A percentile compares a stretch with the other conserved stretches of the same genome.
phyloP scores from a whole-genome alignment of 2,329 filamentous ascomycete species.

The Salinomyces thailandicus region DNA sequence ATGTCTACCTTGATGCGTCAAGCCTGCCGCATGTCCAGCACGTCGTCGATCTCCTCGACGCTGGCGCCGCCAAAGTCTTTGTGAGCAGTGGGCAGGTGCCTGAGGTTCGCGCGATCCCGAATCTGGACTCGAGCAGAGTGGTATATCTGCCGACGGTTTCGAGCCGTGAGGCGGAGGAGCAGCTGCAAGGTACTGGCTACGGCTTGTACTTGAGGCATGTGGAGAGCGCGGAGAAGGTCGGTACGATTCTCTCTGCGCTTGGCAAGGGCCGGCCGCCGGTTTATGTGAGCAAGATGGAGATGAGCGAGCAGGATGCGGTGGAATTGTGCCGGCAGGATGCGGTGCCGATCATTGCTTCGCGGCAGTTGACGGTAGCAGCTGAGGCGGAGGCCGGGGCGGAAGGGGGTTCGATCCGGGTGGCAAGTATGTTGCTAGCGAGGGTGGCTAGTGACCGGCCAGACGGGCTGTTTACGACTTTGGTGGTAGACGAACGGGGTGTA shows the following conservation, averaged over 20 bases:
- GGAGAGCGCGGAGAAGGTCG: constrained; percentile 31
- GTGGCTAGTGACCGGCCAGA: constrained; percentile 76
- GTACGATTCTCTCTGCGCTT: constrained; percentile 40
- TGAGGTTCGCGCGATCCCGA: constrained; percentile 40
- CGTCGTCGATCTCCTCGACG: constrained; percentile 69
- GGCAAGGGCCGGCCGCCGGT: constrained; percentile 40
- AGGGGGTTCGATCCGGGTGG: constrained; percentile 51
- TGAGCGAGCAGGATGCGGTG: constrained; percentile 31
- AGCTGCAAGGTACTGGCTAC: constrained; percentile 35
- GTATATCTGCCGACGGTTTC: constrained; percentile 40
- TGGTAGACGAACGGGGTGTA: constrained; percentile 76
- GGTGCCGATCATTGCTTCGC: constrained; percentile 66
- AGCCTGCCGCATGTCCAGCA: constrained; percentile 58
- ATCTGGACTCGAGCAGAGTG: constrained; percentile 46
- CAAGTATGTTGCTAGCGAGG: constrained; percentile 60
- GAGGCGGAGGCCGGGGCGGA: constrained; percentile 49
- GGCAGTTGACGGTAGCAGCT: constrained; percentile 54
- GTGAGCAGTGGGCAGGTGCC: constrained; percentile 60
- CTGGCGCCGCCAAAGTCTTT: constrained; percentile 76
- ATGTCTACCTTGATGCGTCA: constrained; percentile 68
- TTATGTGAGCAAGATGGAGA: constrained; percentile 39
- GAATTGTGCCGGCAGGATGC: constrained; percentile 35
- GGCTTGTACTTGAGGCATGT: constrained; percentile 35
- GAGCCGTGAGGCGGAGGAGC: constrained; percentile 32
- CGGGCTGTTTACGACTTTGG: constrained; percentile 76